Conservation (phyloP, 305 asterid genomes). For the Fraxinus greggii region DNA sequence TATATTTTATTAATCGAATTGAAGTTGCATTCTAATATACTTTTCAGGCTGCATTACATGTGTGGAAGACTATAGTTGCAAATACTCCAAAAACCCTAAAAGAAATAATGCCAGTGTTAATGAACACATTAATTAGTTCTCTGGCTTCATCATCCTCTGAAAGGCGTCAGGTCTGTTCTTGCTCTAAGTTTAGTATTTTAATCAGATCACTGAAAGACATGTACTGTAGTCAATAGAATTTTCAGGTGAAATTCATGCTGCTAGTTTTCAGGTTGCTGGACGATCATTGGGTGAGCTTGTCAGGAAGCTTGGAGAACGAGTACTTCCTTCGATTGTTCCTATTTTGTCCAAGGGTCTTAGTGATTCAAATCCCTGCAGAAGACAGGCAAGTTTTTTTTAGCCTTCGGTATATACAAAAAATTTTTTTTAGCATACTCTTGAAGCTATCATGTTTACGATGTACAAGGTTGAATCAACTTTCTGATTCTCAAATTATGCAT, state of each 20-base stretch:
- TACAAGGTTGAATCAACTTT: not conserved
- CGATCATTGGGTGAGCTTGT: slow-evolving; percentile 99
- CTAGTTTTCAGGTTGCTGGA: slow-evolving; percentile 76
- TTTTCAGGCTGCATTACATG: slow-evolving; percentile 94
- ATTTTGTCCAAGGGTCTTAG: slow-evolving; percentile 82
- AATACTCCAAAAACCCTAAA: slow-evolving; percentile 97
- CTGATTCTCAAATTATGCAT: not conserved
- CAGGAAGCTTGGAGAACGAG: slow-evolving; percentile 99
- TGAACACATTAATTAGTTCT: slow-evolving; percentile 90
- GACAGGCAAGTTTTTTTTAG: slow-evolving; percentile 69
- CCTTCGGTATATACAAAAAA: slow-evolving; percentile 10
- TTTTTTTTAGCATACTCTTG: not conserved
- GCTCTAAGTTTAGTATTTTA: slow-evolving; percentile 11
- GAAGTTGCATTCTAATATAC: slow-evolving; percentile 22
- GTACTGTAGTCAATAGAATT: slow-evolving; percentile 17
- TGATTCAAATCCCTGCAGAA: slow-evolving; percentile 78
- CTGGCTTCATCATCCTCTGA: slow-evolving; percentile 95
- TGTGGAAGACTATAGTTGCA: slow-evolving; percentile 99
- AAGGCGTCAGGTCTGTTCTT: slow-evolving; percentile 79
- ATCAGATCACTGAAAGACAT: slow-evolving; percentile 17
- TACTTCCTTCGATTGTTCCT: slow-evolving; percentile 93
- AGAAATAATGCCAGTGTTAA: slow-evolving; percentile 97
- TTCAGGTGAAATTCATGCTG: slow-evolving; percentile 25
- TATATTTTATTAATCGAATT: slow-evolving; percentile 17
- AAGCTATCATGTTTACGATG: not conserved